Percentiles rank a stretch among this genome's conserved stretches.
These are phyloP conservation scores for Pseudoneurospora amorphoporcata DNA, from an alignment of 495 filamentous ascomycete genomes.

Conservation along the genomic window DNA sequence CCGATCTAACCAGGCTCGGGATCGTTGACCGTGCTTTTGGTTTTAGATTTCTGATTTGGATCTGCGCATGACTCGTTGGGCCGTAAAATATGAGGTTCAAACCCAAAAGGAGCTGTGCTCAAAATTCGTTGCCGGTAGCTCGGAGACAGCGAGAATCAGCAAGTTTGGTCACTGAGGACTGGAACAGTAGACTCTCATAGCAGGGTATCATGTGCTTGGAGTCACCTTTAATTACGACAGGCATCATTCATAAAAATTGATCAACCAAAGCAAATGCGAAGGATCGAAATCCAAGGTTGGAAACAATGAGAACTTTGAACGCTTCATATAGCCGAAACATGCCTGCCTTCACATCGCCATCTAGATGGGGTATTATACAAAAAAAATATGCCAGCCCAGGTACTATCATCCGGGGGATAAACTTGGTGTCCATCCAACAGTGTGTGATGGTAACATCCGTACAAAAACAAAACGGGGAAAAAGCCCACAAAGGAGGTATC, in stretches of 20 bases:
- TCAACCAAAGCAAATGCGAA: not conserved
- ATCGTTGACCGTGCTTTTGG: not conserved
- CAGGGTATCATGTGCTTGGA: not conserved
- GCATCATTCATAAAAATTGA: not conserved
- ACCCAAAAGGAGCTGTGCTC: not conserved
- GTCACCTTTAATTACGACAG: not conserved
- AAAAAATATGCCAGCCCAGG: constrained; percentile 13
- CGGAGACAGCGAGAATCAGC: not conserved
- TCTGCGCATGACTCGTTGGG: not conserved
- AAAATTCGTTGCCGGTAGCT: not conserved
- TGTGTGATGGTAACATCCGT: not conserved
- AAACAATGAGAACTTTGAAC: not conserved
- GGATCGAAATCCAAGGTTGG: not conserved
- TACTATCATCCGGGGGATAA: constrained; percentile 3
- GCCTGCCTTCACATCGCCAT: constrained; percentile 7
- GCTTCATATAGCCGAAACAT: not conserved
- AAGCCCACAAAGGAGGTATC: not conserved
- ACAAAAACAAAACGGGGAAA: constrained; percentile 1
- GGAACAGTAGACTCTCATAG: too few species aligned
- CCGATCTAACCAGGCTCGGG: not conserved
- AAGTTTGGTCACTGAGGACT: not conserved
- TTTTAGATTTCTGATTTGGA: not conserved
- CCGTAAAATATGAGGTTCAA: not conserved
- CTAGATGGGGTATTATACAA: constrained; percentile 25
- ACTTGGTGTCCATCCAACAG: not conserved